Evolutionary conservation across 257 asterid species (phyloP).

Genomic region (Pogostemon cablin): DNA sequence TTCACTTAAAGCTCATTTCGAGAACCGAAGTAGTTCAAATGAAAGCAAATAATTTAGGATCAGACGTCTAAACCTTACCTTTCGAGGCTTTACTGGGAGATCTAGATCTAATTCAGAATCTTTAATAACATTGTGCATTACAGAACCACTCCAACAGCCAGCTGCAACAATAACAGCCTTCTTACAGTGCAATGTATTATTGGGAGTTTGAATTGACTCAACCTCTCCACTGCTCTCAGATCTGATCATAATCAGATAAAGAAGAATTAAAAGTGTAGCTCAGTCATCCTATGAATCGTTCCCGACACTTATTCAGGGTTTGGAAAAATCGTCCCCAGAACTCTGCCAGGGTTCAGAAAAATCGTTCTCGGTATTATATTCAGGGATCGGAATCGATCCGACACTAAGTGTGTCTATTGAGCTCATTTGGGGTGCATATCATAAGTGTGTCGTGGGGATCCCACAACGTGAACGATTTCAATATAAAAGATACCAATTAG

Average conservation of each 20-base stretch:
- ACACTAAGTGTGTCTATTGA: too few relatives aligned
- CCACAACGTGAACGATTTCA: too few relatives aligned
- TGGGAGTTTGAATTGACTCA: slow-evolving; percentile 82
- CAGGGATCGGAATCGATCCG: too few relatives aligned
- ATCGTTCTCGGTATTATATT: too few relatives aligned
- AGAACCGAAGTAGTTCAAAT: slow-evolving; percentile 17
- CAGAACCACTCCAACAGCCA: slow-evolving; percentile 94
- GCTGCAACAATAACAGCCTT: slow-evolving; percentile 88
- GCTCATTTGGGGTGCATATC: too few relatives aligned
- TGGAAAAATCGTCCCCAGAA: too few relatives aligned
- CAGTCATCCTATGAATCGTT: slow-evolving; percentile 13
- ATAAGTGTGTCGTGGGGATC: too few relatives aligned
- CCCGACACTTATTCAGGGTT: too few relatives aligned
- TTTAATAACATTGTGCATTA: slow-evolving; percentile 58
- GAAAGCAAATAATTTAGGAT: slow-evolving; percentile 18
- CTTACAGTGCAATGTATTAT: slow-evolving; percentile 56
- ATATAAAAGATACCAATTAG: too few relatives aligned
- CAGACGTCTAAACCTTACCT: slow-evolving; percentile 53
- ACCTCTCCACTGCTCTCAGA: slow-evolving; percentile 65
- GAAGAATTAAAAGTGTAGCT: slow-evolving; percentile 16
- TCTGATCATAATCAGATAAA: slow-evolving; percentile 41
- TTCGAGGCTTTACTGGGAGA: slow-evolving; percentile 91
- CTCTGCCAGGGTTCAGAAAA: too few relatives aligned
- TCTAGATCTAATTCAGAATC: slow-evolving; percentile 54
- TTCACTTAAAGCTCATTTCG: slow-evolving; percentile 11